Conservation (phyloP, 2,329 filamentous ascomycete species). For the Zasmidium cellare region DNA sequence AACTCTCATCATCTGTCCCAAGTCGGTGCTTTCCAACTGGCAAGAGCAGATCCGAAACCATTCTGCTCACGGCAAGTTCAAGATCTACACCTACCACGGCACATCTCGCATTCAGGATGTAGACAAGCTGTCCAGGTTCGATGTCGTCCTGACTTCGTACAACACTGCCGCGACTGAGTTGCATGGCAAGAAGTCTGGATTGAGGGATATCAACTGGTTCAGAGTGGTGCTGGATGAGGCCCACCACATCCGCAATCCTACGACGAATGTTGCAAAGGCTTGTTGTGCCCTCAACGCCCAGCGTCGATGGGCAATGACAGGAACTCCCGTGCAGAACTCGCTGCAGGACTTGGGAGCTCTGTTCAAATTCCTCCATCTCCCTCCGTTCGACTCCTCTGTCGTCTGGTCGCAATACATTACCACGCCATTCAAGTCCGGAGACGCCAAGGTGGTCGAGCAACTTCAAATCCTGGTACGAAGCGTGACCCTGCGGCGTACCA, state of each 20-base stretch:
- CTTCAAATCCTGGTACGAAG: slow-evolving; percentile 88
- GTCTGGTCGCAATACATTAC: slow-evolving; percentile 80
- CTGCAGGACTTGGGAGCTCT: slow-evolving; percentile 86
- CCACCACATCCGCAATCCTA: slow-evolving; percentile 86
- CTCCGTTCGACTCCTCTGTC: slow-evolving; percentile 76
- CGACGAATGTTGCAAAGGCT: slow-evolving; percentile 78
- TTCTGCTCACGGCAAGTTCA: slow-evolving; percentile 63
- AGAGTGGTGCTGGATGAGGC: slow-evolving; percentile 92
- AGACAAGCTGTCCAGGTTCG: slow-evolving; percentile 67
- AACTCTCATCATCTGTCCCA: slow-evolving; percentile 82
- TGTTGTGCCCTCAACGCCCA: slow-evolving; percentile 77
- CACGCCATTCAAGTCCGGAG: slow-evolving; percentile 80
- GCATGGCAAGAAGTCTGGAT: slow-evolving; percentile 55
- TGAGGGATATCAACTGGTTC: slow-evolving; percentile 85
- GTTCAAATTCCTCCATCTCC: slow-evolving; percentile 79
- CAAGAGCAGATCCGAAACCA: slow-evolving; percentile 87
- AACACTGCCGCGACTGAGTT: slow-evolving; percentile 78
- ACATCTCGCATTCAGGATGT: slow-evolving; percentile 69
- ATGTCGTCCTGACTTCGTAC: slow-evolving; percentile 91
- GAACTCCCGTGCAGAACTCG: slow-evolving; percentile 91
- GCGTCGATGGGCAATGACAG: slow-evolving; percentile 94
- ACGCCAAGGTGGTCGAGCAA: slow-evolving; percentile 79
- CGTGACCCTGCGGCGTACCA: slow-evolving; percentile 87
- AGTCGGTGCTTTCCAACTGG: slow-evolving; percentile 94
- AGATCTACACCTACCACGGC: slow-evolving; percentile 85